Base-by-base conservation (phyloP, 1,284 basidiomycete species). In the Pyrrhoderma lamaoense region DNA sequence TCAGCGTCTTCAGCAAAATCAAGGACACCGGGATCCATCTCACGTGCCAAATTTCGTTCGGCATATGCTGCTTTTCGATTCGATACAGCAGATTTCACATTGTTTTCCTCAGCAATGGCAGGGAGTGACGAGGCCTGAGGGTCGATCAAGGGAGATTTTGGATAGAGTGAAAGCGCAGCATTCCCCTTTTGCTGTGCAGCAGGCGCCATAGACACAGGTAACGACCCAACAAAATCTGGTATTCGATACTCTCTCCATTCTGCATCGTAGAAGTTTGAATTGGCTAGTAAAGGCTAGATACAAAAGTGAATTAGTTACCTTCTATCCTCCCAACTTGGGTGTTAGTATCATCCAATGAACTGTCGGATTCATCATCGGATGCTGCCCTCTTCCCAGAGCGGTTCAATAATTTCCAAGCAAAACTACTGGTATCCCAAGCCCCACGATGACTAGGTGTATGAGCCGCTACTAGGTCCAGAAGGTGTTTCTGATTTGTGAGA, bases 381-480 rank as follows among this genome's bases (percentile, higher is more conserved):
- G 67, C 66, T 54, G 76, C 77, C 37, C 70, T 59, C 11, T 60
- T 62, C 39, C 70, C 66, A 46, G 75, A 70, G 55, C 70, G 71
- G 25, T 77, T 71, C 58, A 86, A 83, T 13, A 74, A 63, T 56
- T 77, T 71, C 82, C 82, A 87, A 18, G 79, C 77, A 56, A 72
- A 75, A 57, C 79, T 75, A 59, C 77, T 72, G 57, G 73, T 73
- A 60, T 71, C 77, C 85, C 85, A 87, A 5, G 79, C 78, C 14
- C 72, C 76, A 52, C 83, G 72, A 62, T 88, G 85, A 58, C 81
- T 87, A 0, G 85, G 82, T 19, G 71, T 77, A 63, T 77, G 71
- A 27, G 82, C 84, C 3, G 80, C 83, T 13, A 86, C 76, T 21
- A 85, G 67, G 57, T 73, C 75, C 57, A 77, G 57, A 36, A 87